These are phyloP conservation scores for Coprinellus aureogranulatus DNA, from an alignment of 768 basidiomycete genomes.

Conservation along the genomic window DNA sequence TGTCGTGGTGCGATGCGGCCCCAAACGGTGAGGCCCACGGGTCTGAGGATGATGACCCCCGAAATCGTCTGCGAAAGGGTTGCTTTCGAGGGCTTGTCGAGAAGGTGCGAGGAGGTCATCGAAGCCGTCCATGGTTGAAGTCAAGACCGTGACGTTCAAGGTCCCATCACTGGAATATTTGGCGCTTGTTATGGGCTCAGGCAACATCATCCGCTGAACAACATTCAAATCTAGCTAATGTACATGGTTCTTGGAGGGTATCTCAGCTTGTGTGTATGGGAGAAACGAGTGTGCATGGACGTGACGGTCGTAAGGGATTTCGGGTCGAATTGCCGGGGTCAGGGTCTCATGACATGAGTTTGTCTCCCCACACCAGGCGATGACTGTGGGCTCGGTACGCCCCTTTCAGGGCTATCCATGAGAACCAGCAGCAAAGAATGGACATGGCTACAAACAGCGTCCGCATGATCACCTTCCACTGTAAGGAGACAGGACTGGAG, in stretches of 20 bases:
- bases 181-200: background rate
- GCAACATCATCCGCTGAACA: too few relatives aligned
- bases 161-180: background rate
- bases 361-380: constrained; percentile 76
- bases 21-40: constrained; percentile 68
- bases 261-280: too few relatives aligned
- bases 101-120: constrained; percentile 71
- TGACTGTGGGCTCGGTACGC: constrained; percentile 74
- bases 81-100: constrained; percentile 61
- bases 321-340: background rate
- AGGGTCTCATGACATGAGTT: constrained; percentile 59
- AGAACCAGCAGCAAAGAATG: constrained; percentile 55
- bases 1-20: constrained; percentile 19
- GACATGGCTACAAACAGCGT: constrained; percentile 56
- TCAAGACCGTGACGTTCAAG: background rate
- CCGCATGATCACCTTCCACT: constrained; percentile 67
- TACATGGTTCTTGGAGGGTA: background rate
- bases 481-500: constrained; percentile 67
- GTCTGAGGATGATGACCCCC: constrained; percentile 65
- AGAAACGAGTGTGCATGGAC: too few relatives aligned
- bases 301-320: background rate
- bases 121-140: constrained; percentile 62
- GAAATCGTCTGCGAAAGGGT: constrained; percentile 76
- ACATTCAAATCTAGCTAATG: too few relatives aligned
- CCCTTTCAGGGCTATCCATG: constrained; percentile 61